Evolutionary conservation across 129 eudicot genomes (phyloP), one percentile per base, ranked within the genome.

Genomic region (Scalesia atractyloides): DNA sequence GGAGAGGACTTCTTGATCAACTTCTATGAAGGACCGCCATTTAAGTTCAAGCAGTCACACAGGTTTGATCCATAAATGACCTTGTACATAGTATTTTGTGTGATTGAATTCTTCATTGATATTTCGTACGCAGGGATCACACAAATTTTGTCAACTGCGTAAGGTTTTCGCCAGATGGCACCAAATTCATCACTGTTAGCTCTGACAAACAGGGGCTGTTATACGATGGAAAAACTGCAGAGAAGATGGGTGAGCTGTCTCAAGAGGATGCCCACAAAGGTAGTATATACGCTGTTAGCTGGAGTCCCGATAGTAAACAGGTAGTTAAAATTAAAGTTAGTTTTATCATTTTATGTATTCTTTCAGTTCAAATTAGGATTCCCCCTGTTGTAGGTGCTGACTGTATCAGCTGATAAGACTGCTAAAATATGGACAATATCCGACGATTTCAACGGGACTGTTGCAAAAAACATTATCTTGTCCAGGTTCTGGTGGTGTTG

Each of bases 121-220:
- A 22, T 53, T 70, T 22, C 13, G 7, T 46, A 68, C 81, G 73
- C 90, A 93, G 98, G 88, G 90, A 86, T 52, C 98, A 93, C 79
- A 53, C 96, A 19, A 93, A 93, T 81, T 93, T 86, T 64, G 98
- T 93, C 66, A 93, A 93, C 69, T 93, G 98, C 80, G 86, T 90
- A 64, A 86, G 98, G 77, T 93, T 93, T 67, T 87, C 98, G 34
- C 98, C 98, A n/a, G 98, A 93, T 87, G 98, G 98, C 44, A 87
- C 70, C 74, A 90, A 82, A 83, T 88, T 93, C 68, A 90, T 93
- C 81, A 93, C 86, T 79, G 98, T 93, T 13, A 90, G 98, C 80
- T 93, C 98, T 57, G 98, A 93, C 83, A 93, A 90, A 75, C 85
- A 81, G 71, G 98, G 98, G 61, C 68, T 93, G 36, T 3, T 93